These are phyloP conservation scores for Cladophialophora psammophila DNA, from an alignment of 2,329 filamentous ascomycete genomes.

Conservation along the genomic window DNA sequence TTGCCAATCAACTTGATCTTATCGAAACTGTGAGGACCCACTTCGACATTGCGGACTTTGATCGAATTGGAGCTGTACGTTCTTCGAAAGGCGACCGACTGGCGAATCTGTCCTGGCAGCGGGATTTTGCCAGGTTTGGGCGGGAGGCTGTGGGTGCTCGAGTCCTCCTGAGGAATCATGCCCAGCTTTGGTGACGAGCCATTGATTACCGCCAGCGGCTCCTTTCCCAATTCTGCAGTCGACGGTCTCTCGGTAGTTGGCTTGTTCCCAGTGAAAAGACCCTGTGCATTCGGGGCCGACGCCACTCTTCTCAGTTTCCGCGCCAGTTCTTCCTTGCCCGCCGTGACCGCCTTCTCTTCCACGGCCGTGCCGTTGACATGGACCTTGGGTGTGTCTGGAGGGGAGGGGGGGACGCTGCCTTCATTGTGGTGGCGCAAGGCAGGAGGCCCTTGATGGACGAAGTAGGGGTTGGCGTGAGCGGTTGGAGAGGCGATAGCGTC, in stretches of 20 bases:
- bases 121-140: conserved; percentile 66
- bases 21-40: conserved; percentile 93
- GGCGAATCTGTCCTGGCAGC: conserved; percentile 69
- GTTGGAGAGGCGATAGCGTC: conserved; percentile 86
- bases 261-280: conserved; percentile 72
- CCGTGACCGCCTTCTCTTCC: conserved; percentile 72
- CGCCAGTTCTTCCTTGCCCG: conserved; percentile 91
- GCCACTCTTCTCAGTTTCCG: conserved; percentile 92
- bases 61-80: conserved; percentile 99
- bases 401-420: conserved; percentile 88
- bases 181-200: conserved; percentile 61
- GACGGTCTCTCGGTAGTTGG: conserved; percentile 73
- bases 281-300: conserved; percentile 95
- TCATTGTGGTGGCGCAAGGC: conserved; percentile 94
- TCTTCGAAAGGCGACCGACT: conserved; percentile 79
- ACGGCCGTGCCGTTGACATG: conserved; percentile 73
- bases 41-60: conserved; percentile 96
- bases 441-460: conserved; percentile 93
- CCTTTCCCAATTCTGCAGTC: conserved; percentile 86
- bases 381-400: conserved; percentile 84
- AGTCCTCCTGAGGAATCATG: conserved; percentile 57
- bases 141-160: conserved; percentile 50
- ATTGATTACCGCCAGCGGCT: conserved; percentile 71
- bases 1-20: conserved; percentile 99
- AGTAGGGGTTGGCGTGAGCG: conserved; percentile 95